Base-by-base conservation (phyloP, 1,284 basidiomycete genomes). In the Xerocomus nothofagi region DNA sequence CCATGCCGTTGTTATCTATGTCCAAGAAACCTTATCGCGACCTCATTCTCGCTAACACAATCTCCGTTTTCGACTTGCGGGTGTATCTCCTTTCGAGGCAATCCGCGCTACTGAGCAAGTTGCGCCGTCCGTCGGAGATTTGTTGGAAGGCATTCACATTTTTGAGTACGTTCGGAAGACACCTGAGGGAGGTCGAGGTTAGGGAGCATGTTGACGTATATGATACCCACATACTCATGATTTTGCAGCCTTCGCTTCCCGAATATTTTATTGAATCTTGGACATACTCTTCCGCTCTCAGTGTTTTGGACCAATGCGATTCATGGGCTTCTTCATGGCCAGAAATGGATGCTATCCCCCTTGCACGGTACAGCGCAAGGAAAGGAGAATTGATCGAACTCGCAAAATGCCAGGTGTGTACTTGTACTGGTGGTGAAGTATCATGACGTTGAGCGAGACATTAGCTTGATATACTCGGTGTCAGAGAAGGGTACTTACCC, bases 41-140 rank as follows among this genome's bases (percentile, higher is more conserved):
- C 49, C 76, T 97, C 46, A 93, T 98, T 47, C 78, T 93, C n/a
- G 81, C 86, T 12, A 95, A 94, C 67, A 81, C 85, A 15, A 96
- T 99, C 55, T 90, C 92, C 3, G 81, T 98, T 7, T 98, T 98
- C 64, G 97, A 99, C 71, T 89, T 98, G 59, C 81, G 94, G 42
- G 81, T 89, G 61, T 99, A 98, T 67, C 75, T 99, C 17, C 88
- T 98, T 53, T 86, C 93, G 6, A 79, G 92, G 27, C 92, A 97
- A 68, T 91, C 91, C 45, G 73, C 76, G 44, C 73, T 98, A 29
- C 73, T 98, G 3, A 89, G 84, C 40, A 83, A 82, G 58, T 68
- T 92, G 56, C 86, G 86, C 0, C 76, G 79, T 27, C 71, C 91
- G 2, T 76, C 77, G 9, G 87, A 92, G 39, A 78, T 92, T 12